Percentiles rank a stretch among this genome's conserved stretches.
phyloP scores from a whole-genome alignment of 2,329 filamentous ascomycete genomes.

The Exophiala xenobiotica region DNA sequence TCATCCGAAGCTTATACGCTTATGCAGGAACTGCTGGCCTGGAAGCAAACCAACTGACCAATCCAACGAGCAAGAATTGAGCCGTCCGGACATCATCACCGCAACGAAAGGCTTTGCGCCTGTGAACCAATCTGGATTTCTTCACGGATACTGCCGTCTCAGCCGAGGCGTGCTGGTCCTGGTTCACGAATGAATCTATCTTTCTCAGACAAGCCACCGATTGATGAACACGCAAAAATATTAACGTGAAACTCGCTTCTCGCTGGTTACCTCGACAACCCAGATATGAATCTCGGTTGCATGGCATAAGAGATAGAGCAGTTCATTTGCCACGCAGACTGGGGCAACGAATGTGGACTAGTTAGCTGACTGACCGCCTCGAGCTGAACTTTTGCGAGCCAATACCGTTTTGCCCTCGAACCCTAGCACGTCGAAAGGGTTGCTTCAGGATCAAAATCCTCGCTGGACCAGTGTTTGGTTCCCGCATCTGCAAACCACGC shows the following conservation, averaged over 20 bases:
- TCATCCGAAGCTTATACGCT: slow-evolving; percentile 15
- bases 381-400: slow-evolving; percentile 7
- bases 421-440: slow-evolving; percentile 3
- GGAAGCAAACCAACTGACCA: slow-evolving; percentile 11
- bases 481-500: slow-evolving; percentile 3
- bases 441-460: not conserved
- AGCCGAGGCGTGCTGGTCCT: slow-evolving; percentile 7
- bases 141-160: slow-evolving; percentile 17
- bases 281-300: slow-evolving; percentile 11
- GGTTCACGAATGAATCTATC: not conserved
- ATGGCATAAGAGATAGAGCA: slow-evolving; percentile 12
- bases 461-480: not conserved
- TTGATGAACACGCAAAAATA: not conserved
- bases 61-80: slow-evolving; percentile 3
- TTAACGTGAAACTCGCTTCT: slow-evolving; percentile 15
- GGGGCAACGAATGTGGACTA: slow-evolving; percentile 1
- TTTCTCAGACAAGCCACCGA: slow-evolving; percentile 1
- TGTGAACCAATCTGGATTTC: not conserved
- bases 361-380: slow-evolving; percentile 11
- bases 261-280: slow-evolving; percentile 12
- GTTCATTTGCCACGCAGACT: not conserved
- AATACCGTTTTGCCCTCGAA: slow-evolving; percentile 6
- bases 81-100: slow-evolving; percentile 8
- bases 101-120: not conserved
- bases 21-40: slow-evolving; percentile 23